A percentile compares a stretch with the other conserved stretches of the same genome.
Evolutionary conservation across 1,284 basidiomycete genomes (phyloP).

Genomic region (Marasmius fiardii): DNA sequence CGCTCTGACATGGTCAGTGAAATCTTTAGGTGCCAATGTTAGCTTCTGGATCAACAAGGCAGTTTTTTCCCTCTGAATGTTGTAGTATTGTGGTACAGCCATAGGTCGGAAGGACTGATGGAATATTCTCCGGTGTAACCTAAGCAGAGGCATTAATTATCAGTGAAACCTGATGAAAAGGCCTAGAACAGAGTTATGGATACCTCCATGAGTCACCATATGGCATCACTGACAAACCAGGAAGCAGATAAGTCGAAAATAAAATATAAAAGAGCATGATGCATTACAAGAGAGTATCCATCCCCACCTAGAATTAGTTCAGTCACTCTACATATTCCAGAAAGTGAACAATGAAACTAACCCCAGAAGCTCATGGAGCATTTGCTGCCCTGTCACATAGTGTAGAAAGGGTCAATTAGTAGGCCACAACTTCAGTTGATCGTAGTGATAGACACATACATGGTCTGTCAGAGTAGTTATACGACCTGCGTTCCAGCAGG

Average conservation of each 20-base stretch:
- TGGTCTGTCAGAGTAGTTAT: not conserved
- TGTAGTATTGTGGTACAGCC: not conserved
- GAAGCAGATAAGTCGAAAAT: no score
- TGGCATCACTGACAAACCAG: no score
- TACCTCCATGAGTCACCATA: not conserved
- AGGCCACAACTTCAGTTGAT: not conserved
- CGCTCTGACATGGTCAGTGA: not conserved
- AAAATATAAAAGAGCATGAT: no score
- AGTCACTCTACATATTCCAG: no score
- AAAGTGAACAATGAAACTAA: no score
- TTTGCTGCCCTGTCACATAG: not conserved
- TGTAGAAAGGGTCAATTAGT: not conserved
- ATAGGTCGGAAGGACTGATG: not conserved
- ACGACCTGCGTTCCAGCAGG: not conserved
- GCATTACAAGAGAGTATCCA: no score
- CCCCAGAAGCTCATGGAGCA: no score
- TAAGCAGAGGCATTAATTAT: not conserved
- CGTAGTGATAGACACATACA: not conserved
- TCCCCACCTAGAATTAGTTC: no score
- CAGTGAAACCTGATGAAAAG: not conserved
- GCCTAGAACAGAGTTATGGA: not conserved
- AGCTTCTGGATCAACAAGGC: not conserved
- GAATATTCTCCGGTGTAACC: constrained; percentile 1
- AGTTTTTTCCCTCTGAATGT: no score
- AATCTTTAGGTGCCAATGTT: not conserved